Base-by-base conservation (phyloP, 192 early-diverging fungal species). In the Mortierella alpina region DNA sequence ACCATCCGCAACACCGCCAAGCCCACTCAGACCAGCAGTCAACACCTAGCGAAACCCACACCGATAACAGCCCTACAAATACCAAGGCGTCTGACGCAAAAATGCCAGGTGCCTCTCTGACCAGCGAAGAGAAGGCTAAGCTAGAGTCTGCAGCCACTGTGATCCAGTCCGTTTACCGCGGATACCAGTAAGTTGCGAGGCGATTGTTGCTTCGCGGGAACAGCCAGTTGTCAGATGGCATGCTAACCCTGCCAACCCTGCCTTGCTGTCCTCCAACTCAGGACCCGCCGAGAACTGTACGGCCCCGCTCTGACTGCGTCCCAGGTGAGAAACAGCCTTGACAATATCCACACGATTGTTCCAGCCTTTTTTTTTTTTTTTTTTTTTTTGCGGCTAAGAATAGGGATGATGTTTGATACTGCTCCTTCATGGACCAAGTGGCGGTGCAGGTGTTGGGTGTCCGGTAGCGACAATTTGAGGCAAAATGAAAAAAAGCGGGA, bases 111-210 rank as follows among this genome's bases (percentile, higher is more conserved):
- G 31, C 31, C 31, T 31, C 31, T 31, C 31, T 31, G 31, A 31
- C 31, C 31, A 31, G 20, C 55, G 55, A 58, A 6, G 68, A 60
- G 47, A 44, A 57, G 22, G 66, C 54, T 5, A 40, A 69, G 23
- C 62, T 67, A 4, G 45, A 69, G 23, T 42, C 14, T 22, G 76
- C 76, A 12, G 76, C 76, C 7, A 72, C 65, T 6, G 10, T 59
- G 23, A 79, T 79, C 20, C 76, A 79, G 46, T 79, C 76, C 8
- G 63, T 40, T 4, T 79, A 63, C 63, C 63, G 76, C 31, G 76
- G 69, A 62, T 67, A 72, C 64, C 76, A 72, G 76, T 79, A 52
- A 48, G 64, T 60, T 4, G 55, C 8, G 39, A 20, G 20, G 11
- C 20, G 52, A 45, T 50, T 17, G 1, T 15, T 22, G 40, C 47